These are phyloP conservation scores for Nemania sp. DNA, from an alignment of 2,329 filamentous ascomycete genomes.

Conservation along the genomic window DNA sequence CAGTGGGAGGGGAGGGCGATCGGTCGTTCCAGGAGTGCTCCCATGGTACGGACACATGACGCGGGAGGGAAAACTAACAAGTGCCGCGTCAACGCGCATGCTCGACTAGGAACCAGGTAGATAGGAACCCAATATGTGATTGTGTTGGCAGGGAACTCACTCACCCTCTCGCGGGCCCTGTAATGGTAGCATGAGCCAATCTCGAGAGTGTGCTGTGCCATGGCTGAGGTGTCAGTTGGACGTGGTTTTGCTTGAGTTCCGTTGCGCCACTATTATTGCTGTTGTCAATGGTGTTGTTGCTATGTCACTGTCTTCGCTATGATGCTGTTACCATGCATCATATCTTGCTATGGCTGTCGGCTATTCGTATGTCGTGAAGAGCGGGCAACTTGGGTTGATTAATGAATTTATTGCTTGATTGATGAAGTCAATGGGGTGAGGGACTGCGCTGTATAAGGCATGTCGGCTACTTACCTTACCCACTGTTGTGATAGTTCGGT, in stretches of 20 bases:
- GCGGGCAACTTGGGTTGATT: too few species aligned
- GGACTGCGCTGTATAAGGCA: neutral
- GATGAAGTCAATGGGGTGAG: neutral
- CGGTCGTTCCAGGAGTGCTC: constrained; percentile 9
- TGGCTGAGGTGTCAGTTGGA: neutral
- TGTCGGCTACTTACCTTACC: neutral
- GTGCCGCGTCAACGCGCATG: constrained; percentile 1
- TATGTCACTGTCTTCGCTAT: neutral
- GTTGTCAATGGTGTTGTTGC: neutral
- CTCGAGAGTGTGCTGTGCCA: constrained; percentile 27
- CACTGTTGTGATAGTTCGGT: neutral
- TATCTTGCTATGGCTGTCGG: neutral
- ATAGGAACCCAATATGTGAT: neutral
- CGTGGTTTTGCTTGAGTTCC: neutral
- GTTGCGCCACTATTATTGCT: neutral
- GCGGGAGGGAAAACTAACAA: constrained; percentile 28
- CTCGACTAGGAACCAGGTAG: neutral
- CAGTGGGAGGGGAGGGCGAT: neutral
- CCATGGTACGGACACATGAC: constrained; percentile 29
- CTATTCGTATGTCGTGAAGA: neutral
- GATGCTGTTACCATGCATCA: neutral
- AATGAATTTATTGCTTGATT: too few species aligned
- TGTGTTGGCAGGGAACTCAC: constrained; percentile 4
- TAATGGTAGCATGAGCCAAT: constrained; percentile 31
- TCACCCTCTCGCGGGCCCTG: constrained; percentile 36